phyloP scores from a whole-genome alignment of 2,329 filamentous ascomycete genomes.

The Curvularia hawaiiensis region DNA sequence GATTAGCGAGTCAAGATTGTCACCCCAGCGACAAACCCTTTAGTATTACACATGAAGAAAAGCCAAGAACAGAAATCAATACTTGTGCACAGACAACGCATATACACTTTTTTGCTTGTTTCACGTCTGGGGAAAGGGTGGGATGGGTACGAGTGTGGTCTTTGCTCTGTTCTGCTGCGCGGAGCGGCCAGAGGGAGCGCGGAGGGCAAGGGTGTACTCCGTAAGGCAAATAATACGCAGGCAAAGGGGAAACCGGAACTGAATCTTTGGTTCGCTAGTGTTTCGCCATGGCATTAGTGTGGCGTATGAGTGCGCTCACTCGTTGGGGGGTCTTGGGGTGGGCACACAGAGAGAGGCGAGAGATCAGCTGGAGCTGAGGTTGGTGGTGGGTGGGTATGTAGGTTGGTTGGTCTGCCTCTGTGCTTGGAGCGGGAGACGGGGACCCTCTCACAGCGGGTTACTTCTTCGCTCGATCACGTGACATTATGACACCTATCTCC shows the following conservation, averaged over 20 bases:
- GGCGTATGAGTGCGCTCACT: too few relatives aligned
- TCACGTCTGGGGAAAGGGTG: neutral
- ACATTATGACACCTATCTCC: too few relatives aligned
- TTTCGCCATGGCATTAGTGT: neutral
- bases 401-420: too few relatives aligned
- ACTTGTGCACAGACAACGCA: neutral
- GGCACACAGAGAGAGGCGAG: too few relatives aligned
- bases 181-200: neutral
- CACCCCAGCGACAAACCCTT: neutral
- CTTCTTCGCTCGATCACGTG: too few relatives aligned
- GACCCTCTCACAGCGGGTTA: too few relatives aligned
- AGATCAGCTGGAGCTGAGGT: too few relatives aligned
- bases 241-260: neutral
- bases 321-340: too few relatives aligned
- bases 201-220: neutral
- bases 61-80: neutral
- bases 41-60: neutral
- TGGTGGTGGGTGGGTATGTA: too few relatives aligned
- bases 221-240: neutral
- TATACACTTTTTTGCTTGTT: neutral
- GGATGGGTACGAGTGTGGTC: neutral
- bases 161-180: neutral
- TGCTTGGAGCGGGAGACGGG: too few relatives aligned
- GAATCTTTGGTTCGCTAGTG: neutral
- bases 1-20: neutral